phyloP scores from a whole-genome alignment of 805 yeast species.

The Ogataea wickerhamii region DNA sequence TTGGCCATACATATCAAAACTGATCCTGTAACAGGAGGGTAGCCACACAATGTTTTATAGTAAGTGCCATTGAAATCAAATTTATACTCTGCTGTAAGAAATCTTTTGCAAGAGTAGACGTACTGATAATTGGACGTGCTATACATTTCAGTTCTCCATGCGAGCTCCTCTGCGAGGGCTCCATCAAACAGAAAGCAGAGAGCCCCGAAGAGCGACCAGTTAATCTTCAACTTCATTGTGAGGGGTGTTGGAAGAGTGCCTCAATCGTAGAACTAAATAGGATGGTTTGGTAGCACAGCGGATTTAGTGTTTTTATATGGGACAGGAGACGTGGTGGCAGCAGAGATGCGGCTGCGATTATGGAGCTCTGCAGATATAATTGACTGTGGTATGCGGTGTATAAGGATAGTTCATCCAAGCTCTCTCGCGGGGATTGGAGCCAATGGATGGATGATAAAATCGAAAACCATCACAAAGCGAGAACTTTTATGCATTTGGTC shows the following conservation, averaged over 20 bases:
- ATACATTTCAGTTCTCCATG: constrained; percentile 6
- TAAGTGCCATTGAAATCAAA: constrained; percentile 6
- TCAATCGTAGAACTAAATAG: no score
- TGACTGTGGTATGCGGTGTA: no score
- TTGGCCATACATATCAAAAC: constrained; percentile 12
- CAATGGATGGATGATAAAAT: not conserved
- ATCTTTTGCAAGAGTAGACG: not conserved
- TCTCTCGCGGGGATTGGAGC: no score
- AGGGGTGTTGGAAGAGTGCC: no score
- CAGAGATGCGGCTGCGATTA: no score
- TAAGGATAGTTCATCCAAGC: no score
- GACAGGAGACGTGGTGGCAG: no score
- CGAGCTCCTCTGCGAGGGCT: not conserved
- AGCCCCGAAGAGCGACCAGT: not conserved
- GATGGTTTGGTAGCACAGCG: no score
- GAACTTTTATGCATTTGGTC: no score
- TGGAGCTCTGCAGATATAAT: no score
- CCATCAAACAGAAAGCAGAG: not conserved
- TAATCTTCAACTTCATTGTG: not conserved
- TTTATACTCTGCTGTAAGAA: not conserved
- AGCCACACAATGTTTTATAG: constrained; percentile 7
- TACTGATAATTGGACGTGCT: not conserved
- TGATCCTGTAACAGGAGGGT: constrained; percentile 20
- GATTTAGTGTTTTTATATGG: no score
- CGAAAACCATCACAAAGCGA: no score